phyloP scores from a whole-genome alignment of 1,284 basidiomycete species.

The Cryptococcus hybrid region DNA sequence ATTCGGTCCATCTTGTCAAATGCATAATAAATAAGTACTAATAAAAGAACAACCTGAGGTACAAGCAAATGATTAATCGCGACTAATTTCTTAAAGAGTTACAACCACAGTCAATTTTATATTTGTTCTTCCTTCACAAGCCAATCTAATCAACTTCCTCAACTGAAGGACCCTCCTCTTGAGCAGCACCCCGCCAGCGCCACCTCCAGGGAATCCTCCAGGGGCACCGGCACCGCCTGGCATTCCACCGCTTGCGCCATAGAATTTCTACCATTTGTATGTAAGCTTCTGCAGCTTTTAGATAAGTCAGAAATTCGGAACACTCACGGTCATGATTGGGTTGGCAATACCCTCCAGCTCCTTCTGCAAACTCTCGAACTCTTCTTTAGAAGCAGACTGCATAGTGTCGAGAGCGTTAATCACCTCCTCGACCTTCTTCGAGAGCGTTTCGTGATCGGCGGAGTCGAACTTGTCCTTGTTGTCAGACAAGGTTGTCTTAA shows the following conservation, averaged over 20 bases:
- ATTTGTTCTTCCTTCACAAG: too few species aligned
- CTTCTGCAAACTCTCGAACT: slow-evolving; percentile 92
- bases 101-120: too few species aligned
- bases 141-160: slow-evolving; percentile 57
- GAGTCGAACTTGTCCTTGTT: slow-evolving; percentile 82
- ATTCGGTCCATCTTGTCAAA: too few species aligned
- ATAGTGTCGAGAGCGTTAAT: slow-evolving; percentile 87
- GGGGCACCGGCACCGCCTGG: slow-evolving; percentile 42
- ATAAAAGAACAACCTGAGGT: too few species aligned
- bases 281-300: too few species aligned
- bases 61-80: too few species aligned
- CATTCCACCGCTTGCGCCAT: slow-evolving; percentile 55
- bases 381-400: slow-evolving; percentile 83
- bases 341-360: slow-evolving; percentile 88
- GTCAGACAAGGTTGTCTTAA: slow-evolving; percentile 89
- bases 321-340: slow-evolving; percentile 52
- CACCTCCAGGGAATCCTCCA: slow-evolving; percentile 59
- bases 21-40: too few species aligned
- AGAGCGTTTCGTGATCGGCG: slow-evolving; percentile 83
- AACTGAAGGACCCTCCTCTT: slow-evolving; percentile 57
- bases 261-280: slow-evolving; percentile 54
- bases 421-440: slow-evolving; percentile 76
- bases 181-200: slow-evolving; percentile 51
- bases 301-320: not conserved
- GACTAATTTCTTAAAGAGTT: too few species aligned